A percentile compares a stretch with the other conserved stretches of the same genome.
Evolutionary conservation across 2,329 filamentous ascomycete species (phyloP).

Genomic region (Simplicillium sp.): DNA sequence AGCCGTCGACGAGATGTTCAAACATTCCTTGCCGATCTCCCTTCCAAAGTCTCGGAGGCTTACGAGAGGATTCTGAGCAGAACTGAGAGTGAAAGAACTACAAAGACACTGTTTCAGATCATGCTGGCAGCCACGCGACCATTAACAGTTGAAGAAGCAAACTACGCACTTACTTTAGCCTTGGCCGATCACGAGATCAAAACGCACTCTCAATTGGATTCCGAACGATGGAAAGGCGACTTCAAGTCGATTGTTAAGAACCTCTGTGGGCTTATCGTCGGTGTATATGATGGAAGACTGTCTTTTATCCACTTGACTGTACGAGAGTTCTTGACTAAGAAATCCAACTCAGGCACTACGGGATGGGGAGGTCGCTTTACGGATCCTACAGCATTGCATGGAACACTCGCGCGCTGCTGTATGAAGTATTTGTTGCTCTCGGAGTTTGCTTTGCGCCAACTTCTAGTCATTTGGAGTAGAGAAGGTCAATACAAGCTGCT

Average conservation of each 20-base stretch:
- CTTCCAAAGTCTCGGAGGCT: constrained; percentile 12
- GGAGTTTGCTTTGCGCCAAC: not conserved
- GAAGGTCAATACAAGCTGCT: not conserved
- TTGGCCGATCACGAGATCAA: not conserved
- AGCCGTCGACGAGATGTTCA: constrained; percentile 6
- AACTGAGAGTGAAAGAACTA: not conserved
- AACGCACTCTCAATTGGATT: not conserved
- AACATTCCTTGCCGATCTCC: constrained; percentile 7
- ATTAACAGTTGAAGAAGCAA: not conserved
- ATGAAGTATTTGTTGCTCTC: not conserved
- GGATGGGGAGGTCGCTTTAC: constrained; percentile 1
- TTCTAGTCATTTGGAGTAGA: not conserved
- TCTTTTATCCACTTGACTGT: constrained; percentile 3
- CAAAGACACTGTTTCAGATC: not conserved
- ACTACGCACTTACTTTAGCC: constrained; percentile 1
- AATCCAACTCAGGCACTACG: not conserved
- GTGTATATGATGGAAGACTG: not conserved
- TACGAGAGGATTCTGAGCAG: constrained; percentile 15
- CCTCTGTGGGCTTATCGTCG: not conserved
- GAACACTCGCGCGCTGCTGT: not conserved
- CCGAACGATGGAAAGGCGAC: not conserved
- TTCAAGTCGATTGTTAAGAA: not conserved
- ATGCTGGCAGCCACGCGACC: not conserved
- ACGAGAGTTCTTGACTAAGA: not conserved
- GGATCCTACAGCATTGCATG: not conserved